Percentiles rank a stretch among this genome's conserved stretches.
These are phyloP conservation scores for Aspergillus coremiiformis DNA, from an alignment of 495 filamentous ascomycete genomes.

Conservation along the genomic window DNA sequence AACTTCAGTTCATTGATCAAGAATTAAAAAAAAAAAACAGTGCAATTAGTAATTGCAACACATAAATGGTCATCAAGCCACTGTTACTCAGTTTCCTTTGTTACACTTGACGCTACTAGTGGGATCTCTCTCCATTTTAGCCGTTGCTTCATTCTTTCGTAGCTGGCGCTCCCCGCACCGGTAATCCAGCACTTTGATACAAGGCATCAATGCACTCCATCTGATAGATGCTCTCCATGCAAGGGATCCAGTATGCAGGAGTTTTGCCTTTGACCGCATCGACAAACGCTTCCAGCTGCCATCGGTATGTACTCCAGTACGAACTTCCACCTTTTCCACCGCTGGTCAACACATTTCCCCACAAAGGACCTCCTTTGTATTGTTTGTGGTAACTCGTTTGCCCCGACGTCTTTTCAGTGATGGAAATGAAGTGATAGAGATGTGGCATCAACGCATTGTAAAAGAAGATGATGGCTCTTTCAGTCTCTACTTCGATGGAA, in stretches of 20 bases:
- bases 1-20: no score
- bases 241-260: constrained; percentile 37
- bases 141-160: neutral
- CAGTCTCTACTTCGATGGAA: constrained; percentile 25
- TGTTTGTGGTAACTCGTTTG: neutral
- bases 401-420: constrained; percentile 23
- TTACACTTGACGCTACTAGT: neutral
- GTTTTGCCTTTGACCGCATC: constrained; percentile 37
- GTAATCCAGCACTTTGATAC: constrained; percentile 37
- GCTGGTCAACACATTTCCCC: neutral
- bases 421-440: constrained; percentile 31
- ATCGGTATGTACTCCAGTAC: constrained; percentile 43
- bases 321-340: neutral
- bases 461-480: constrained; percentile 31
- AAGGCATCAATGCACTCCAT: constrained; percentile 47
- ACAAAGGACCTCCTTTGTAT: neutral
- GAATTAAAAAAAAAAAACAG: no score
- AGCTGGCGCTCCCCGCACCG: neutral
- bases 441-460: constrained; percentile 32
- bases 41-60: no score
- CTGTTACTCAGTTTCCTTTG: no score
- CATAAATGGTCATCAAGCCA: no score
- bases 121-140: neutral
- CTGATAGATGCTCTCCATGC: constrained; percentile 41
- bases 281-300: constrained; percentile 50